These are phyloP conservation scores for Triangularia verruculosa DNA, from an alignment of 2,329 filamentous ascomycete species.

Conservation along the genomic window DNA sequence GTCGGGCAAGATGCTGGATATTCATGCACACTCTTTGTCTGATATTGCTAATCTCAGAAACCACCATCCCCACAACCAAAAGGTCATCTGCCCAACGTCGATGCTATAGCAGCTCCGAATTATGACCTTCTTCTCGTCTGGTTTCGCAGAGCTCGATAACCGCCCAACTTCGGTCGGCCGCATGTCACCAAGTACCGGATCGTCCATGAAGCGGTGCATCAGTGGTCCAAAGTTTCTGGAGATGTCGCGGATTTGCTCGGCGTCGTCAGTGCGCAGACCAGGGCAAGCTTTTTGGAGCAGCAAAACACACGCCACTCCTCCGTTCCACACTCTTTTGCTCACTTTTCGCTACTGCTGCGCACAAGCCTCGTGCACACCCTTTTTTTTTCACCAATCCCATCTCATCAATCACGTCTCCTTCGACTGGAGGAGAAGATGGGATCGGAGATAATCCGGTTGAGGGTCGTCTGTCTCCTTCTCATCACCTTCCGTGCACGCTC, in stretches of 20 bases:
- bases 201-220: conserved; percentile 6
- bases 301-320: no score
- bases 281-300: background rate
- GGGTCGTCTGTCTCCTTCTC: background rate
- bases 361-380: background rate
- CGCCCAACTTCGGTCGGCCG: conserved; percentile 11
- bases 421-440: background rate
- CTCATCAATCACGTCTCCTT: background rate
- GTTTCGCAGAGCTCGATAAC: conserved; percentile 4
- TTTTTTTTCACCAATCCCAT: background rate
- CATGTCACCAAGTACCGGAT: conserved; percentile 19
- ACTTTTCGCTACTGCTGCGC: background rate
- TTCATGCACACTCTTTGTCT: conserved; percentile 2
- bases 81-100: conserved; percentile 20
- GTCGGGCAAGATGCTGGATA: background rate
- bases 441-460: conserved; percentile 14
- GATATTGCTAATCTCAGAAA: conserved; percentile 15
- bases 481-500: conserved; percentile 9
- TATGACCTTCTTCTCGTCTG: conserved; percentile 6
- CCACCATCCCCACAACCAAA: conserved; percentile 10
- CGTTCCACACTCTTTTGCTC: background rate
- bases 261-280: conserved; percentile 23
- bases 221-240: conserved; percentile 10
- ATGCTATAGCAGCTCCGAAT: conserved; percentile 18
- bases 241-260: conserved; percentile 18